Evolutionary conservation across 257 asterid species (phyloP), one percentile per base, ranked within the genome.

Genomic region (Haberlea rhodopensis): DNA sequence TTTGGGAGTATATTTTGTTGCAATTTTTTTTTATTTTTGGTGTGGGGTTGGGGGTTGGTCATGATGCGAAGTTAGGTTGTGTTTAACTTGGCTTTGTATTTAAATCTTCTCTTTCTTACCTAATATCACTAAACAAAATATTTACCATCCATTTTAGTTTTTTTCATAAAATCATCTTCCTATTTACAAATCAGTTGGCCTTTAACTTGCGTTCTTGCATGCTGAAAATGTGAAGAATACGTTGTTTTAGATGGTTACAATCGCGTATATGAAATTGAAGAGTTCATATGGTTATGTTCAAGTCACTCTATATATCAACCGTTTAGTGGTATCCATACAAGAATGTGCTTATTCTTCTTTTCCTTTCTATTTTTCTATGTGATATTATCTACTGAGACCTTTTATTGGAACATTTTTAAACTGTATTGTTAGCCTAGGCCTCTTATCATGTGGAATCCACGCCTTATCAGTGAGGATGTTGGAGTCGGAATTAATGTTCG

Each of bases 381-480:
- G 48, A 46, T 32, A 32, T 49, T 20, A 46, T 57, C 20, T 63
- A 58, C 63, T 70, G 46, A 51, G 61, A 68, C 58, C 20, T 54
- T 62, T 48, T 66, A 54, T 68, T 71, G 77, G 61, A 53, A 68
- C 72, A 60, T 80, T 69, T 67, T 71, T 62, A 57, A 63, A 61
- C 71, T 62, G 43, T 72, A 62, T 68, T 79, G 75, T 78, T 85
- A 91, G 98, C 96, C 96, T 82, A 91, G 95, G 85, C 95, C 98
- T 78, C 96, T 91, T 71, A 81, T 91, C 87, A 91, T 91, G 98
- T 91, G 98, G 98, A 91, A 91, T 70, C 98, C 98, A 1, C 91
- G 90, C 75, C 96, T 91, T 78, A 54, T 91, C 60, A 91, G 98
- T 71, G 95, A 87, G 80, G 98, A 89, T 65, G 98, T 91, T 40